phyloP scores from a whole-genome alignment of 1,284 basidiomycete genomes.

The Naganishia cerealis region DNA sequence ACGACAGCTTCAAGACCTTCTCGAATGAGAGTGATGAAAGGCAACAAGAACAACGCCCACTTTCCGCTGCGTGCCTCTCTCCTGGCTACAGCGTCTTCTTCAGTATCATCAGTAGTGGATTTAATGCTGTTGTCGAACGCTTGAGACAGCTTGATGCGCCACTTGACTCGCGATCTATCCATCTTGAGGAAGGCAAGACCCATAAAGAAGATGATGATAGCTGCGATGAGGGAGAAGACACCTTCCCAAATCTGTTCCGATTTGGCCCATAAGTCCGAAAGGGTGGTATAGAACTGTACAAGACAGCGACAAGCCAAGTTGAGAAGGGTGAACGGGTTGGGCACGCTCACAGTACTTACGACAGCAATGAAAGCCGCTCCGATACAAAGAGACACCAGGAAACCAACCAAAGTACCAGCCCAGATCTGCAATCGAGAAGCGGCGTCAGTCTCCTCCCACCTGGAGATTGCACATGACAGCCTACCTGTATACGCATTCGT shows the following conservation, averaged over 20 bases:
- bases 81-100: slow-evolving; percentile 28
- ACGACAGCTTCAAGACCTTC: slow-evolving; percentile 91
- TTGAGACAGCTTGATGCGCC: slow-evolving; percentile 79
- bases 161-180: slow-evolving; percentile 74
- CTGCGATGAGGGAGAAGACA: slow-evolving; percentile 76
- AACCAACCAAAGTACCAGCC: slow-evolving; percentile 70
- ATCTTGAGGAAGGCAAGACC: slow-evolving; percentile 68
- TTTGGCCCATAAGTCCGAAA: slow-evolving; percentile 58
- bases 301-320: not conserved
- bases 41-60: slow-evolving; percentile 84
- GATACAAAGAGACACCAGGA: slow-evolving; percentile 72
- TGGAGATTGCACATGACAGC: not conserved
- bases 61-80: slow-evolving; percentile 58
- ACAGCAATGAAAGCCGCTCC: slow-evolving; percentile 58
- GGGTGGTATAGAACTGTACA: slow-evolving; percentile 57
- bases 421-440: slow-evolving; percentile 63
- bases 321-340: not conserved
- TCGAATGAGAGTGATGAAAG: slow-evolving; percentile 82
- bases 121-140: slow-evolving; percentile 64
- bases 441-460: not conserved
- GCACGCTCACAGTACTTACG: slow-evolving; percentile 40
- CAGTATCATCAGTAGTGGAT: slow-evolving; percentile 33
- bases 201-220: slow-evolving; percentile 79
- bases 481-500: slow-evolving; percentile 49
- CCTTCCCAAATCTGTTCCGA: slow-evolving; percentile 60